These are phyloP conservation scores for Hibiscus syriacus DNA, from an alignment of 345 rosid species.

Conservation along the genomic window DNA sequence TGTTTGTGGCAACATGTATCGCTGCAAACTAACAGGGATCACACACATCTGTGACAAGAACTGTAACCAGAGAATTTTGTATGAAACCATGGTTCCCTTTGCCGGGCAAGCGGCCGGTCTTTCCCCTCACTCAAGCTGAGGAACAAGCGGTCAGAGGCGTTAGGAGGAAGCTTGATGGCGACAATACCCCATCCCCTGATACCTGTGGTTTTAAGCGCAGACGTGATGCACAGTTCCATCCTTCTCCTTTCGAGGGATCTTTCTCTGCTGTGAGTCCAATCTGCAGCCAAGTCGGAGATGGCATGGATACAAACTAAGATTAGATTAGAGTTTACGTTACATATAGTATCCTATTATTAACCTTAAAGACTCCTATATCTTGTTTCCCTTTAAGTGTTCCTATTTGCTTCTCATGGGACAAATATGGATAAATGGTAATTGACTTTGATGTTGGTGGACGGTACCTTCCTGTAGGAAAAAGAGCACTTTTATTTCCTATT, in stretches of 20 bases:
- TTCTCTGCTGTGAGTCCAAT: conserved; percentile 81
- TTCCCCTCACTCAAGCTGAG: conserved; percentile 69
- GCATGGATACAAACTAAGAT: conserved; percentile 90
- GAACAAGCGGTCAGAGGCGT: conserved; percentile 94
- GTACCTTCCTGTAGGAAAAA: conserved; percentile 44
- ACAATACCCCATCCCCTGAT: conserved; percentile 52
- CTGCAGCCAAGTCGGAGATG: conserved; percentile 92
- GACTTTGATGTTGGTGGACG: conserved; percentile 24
- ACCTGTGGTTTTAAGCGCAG: conserved; percentile 81
- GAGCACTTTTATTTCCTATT: conserved; percentile 25
- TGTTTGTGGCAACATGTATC: conserved; percentile 84
- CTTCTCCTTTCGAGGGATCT: conserved; percentile 97
- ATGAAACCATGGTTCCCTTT: conserved; percentile 88
- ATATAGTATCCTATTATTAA: conserved; percentile 14
- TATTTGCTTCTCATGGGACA: conserved; percentile 28
- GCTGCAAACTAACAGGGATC: conserved; percentile 83
- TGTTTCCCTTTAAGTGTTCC: conserved; percentile 17
- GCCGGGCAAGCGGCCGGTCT: conserved; percentile 82
- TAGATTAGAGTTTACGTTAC: not conserved
- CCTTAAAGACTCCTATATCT: conserved; percentile 22
- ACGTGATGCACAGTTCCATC: conserved; percentile 56
- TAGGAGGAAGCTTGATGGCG: conserved; percentile 91
- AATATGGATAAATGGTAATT: conserved; percentile 26
- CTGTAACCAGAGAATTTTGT: conserved; percentile 94
- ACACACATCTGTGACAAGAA: conserved; percentile 99